Percentiles rank a stretch among this genome's conserved stretches.
Evolutionary conservation across 495 filamentous ascomycete genomes (phyloP).

Genomic region (Xanthoparmelia taractica): DNA sequence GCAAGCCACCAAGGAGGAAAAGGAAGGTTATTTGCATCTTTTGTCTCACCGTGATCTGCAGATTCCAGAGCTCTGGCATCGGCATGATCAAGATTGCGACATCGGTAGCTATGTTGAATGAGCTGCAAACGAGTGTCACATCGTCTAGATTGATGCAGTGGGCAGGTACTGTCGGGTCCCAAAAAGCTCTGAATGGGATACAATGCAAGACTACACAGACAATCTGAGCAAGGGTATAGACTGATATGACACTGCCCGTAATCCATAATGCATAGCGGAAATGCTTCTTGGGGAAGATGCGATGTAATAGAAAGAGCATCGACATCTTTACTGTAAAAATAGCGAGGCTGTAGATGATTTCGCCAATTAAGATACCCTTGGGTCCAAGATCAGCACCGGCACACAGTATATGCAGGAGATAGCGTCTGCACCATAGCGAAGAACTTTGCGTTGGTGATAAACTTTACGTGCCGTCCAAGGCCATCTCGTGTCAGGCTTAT

Average conservation of each 20-base stretch:
- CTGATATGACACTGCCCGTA: neutral
- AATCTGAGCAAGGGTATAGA: neutral
- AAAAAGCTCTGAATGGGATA: constrained; percentile 14
- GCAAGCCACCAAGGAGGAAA: constrained; percentile 34
- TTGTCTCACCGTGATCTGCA: constrained; percentile 28
- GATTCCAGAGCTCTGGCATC: constrained; percentile 30
- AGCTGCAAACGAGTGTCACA: constrained; percentile 15
- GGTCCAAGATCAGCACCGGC: neutral
- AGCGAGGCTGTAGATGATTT: neutral
- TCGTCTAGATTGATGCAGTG: constrained; percentile 11
- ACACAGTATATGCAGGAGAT: neutral
- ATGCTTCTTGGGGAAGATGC: neutral
- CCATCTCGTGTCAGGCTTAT: constrained; percentile 1
- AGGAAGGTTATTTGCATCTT: constrained; percentile 29
- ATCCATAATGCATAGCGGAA: neutral
- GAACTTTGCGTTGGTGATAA: neutral
- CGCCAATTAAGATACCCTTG: neutral
- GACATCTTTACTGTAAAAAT: neutral
- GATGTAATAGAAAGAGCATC: neutral
- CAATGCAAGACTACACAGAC: constrained; percentile 13
- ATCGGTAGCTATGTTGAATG: constrained; percentile 30
- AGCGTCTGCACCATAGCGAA: neutral
- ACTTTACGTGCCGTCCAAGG: neutral
- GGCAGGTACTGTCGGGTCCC: constrained; percentile 5
- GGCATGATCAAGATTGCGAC: constrained; percentile 32